Conservation (phyloP, 257 asterid species). For the Petunia axillaris region DNA sequence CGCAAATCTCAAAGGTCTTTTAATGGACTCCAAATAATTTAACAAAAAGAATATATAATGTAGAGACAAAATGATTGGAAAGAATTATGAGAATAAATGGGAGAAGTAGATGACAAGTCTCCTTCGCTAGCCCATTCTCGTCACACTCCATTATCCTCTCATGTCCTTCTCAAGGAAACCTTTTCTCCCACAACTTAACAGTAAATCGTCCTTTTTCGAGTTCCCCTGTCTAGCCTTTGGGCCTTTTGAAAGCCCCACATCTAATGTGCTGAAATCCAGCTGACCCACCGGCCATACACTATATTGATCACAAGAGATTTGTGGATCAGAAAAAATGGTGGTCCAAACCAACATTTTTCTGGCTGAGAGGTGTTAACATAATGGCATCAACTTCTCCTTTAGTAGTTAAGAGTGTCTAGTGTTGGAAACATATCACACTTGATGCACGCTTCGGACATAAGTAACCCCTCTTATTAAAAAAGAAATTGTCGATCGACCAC, state of each 20-base stretch:
- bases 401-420: background rate
- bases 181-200: background rate
- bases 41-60: no score
- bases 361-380: conserved; percentile 3
- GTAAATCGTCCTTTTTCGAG: background rate
- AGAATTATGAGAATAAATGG: background rate
- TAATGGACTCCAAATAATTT: no score
- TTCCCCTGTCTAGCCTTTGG: background rate
- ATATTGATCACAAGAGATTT: background rate
- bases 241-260: no score
- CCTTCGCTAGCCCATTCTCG: background rate
- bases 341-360: background rate
- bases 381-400: background rate
- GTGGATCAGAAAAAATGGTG: background rate
- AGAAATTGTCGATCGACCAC: background rate
- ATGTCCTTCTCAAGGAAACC: background rate
- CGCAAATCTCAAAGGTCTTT: no score
- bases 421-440: background rate
- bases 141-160: no score
- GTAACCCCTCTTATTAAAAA: background rate
- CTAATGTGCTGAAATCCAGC: background rate
- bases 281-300: no score
- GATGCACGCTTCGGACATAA: background rate
- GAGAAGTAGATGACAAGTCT: background rate
- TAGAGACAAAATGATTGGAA: background rate